A percentile compares a stretch with the other conserved stretches of the same genome.
These are phyloP conservation scores for Fusarium zealandicum DNA, from an alignment of 2,329 filamentous ascomycete genomes.

Conservation along the genomic window DNA sequence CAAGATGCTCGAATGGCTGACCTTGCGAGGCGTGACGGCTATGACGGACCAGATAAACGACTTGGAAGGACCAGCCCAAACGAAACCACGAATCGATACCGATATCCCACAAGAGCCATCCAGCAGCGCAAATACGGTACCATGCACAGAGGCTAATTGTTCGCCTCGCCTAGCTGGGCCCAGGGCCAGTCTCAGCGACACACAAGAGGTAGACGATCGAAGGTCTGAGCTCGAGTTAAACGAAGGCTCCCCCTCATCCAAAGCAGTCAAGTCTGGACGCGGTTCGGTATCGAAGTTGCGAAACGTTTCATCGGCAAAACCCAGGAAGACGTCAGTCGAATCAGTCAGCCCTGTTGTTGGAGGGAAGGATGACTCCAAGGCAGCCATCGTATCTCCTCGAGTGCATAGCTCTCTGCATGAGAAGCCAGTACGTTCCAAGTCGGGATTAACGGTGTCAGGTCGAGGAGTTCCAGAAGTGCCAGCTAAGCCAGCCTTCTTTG, in stretches of 20 bases:
- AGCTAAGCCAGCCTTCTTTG: slow-evolving; percentile 49
- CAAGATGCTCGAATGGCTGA: slow-evolving; percentile 76
- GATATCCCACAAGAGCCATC: neutral
- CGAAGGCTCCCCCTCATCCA: slow-evolving; percentile 8
- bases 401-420: slow-evolving; percentile 45
- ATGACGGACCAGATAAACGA: slow-evolving; percentile 51
- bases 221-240: slow-evolving; percentile 1
- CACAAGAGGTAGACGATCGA: neutral
- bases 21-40: slow-evolving; percentile 61
- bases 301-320: slow-evolving; percentile 36
- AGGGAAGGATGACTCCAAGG: slow-evolving; percentile 42
- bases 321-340: slow-evolving; percentile 45
- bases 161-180: neutral
- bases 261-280: slow-evolving; percentile 16
- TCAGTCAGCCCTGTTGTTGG: slow-evolving; percentile 37
- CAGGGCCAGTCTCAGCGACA: neutral
- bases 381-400: slow-evolving; percentile 43
- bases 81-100: neutral
- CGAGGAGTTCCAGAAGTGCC: slow-evolving; percentile 48
- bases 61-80: slow-evolving; percentile 7
- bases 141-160: neutral
- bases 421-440: slow-evolving; percentile 46
- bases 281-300: slow-evolving; percentile 17
- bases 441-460: slow-evolving; percentile 35
- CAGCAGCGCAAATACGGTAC: neutral